Percentiles rank a stretch among this genome's conserved stretches.
Evolutionary conservation across 768 basidiomycete genomes (phyloP).

Genomic region (Imleria badia): DNA sequence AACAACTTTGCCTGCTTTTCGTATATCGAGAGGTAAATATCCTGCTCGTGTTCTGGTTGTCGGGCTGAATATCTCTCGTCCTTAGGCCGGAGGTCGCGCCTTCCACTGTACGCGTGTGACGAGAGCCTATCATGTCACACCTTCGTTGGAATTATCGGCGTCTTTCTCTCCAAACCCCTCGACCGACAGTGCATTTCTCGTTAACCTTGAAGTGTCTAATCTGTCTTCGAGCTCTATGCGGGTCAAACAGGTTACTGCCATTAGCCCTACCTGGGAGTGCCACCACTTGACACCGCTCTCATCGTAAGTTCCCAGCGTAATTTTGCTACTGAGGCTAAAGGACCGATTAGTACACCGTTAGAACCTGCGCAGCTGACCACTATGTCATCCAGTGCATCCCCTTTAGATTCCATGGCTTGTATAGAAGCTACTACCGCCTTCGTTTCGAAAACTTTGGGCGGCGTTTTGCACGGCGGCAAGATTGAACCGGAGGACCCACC

Average conservation of each 20-base stretch:
- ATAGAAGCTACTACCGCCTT: conserved; percentile 48
- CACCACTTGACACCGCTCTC: conserved; percentile 35
- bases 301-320: conserved; percentile 40
- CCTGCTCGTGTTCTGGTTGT: neutral
- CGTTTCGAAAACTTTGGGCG: conserved; percentile 48
- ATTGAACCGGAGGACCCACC: conserved; percentile 47
- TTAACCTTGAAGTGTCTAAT: conserved; percentile 61
- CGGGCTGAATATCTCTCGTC: conserved; percentile 3
- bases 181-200: conserved; percentile 46
- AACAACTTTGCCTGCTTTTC: conserved; percentile 61
- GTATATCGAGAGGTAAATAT: conserved; percentile 59
- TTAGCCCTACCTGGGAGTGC: conserved; percentile 73
- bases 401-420: conserved; percentile 37
- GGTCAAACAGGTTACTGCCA: conserved; percentile 56
- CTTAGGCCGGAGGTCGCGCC: conserved; percentile 44
- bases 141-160: conserved; percentile 55
- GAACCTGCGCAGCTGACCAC: conserved; percentile 49
- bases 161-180: conserved; percentile 51
- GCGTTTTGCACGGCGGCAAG: conserved; percentile 50
- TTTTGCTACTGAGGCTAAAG: conserved; percentile 5
- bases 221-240: conserved; percentile 39
- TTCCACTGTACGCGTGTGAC: conserved; percentile 60
- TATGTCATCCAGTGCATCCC: conserved; percentile 42
- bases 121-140: conserved; percentile 57
- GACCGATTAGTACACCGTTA: conserved; percentile 40